Percentiles rank a stretch among this genome's conserved stretches.
Conservation (phyloP, 2,329 filamentous ascomycete genomes). For the Xylariaceae sp. region DNA sequence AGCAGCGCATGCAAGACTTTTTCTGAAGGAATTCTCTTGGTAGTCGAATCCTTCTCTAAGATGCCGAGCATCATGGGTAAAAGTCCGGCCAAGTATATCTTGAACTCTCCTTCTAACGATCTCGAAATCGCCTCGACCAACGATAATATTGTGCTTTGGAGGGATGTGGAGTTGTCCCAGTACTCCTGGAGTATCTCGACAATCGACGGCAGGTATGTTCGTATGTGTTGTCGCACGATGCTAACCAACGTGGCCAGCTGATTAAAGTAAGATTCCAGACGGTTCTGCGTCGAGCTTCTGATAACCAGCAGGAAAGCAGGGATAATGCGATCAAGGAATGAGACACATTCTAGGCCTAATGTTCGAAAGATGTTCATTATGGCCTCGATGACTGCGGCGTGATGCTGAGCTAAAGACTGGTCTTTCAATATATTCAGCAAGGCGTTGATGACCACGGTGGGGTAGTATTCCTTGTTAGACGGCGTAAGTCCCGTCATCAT, state of each 20-base stretch:
- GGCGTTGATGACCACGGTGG: slow-evolving; percentile 95
- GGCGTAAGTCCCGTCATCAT: slow-evolving; percentile 98
- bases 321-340: slow-evolving; percentile 88
- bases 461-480: slow-evolving; percentile 97
- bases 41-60: slow-evolving; percentile 75
- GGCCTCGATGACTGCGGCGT: slow-evolving; percentile 90
- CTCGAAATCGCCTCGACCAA: slow-evolving; percentile 91
- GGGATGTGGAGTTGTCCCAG: slow-evolving; percentile 73
- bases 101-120: slow-evolving; percentile 95
- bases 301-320: slow-evolving; percentile 92
- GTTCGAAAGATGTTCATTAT: slow-evolving; percentile 99
- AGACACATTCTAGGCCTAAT: slow-evolving; percentile 89
- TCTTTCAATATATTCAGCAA: slow-evolving; percentile 89
- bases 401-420: slow-evolving; percentile 80
- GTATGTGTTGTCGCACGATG: slow-evolving; percentile 94
- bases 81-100: slow-evolving; percentile 84
- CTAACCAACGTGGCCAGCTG: slow-evolving; percentile 88
- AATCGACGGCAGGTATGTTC: slow-evolving; percentile 82
- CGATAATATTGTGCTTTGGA: slow-evolving; percentile 87
- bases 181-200: slow-evolving; percentile 82
- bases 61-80: slow-evolving; percentile 92
- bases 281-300: slow-evolving; percentile 66
- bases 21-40: slow-evolving; percentile 76
- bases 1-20: slow-evolving; percentile 91
- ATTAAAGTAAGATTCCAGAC: slow-evolving; percentile 94